Evolutionary conservation across 2,329 filamentous ascomycete genomes (phyloP), one percentile per base, ranked within the genome.

Genomic region (Laburnicola sp.): DNA sequence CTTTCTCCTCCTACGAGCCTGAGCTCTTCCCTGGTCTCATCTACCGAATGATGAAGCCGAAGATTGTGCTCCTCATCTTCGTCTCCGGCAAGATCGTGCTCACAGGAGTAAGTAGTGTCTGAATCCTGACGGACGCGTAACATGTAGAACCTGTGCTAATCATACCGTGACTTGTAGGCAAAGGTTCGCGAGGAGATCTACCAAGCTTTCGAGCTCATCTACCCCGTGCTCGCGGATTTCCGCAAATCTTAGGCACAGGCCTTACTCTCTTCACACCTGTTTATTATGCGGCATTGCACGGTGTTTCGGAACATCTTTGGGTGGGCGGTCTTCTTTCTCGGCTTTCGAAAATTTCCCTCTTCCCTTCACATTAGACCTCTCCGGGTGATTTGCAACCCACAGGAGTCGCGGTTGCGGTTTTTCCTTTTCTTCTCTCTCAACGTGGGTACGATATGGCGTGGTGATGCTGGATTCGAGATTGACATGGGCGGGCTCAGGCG

Each of bases 11-110:
- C 51, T 99, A 99, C 76, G 94, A 99, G 76, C 94, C 94, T 62
- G 94, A 99, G 74, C 76, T 99, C 74, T 99, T 97, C 84, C 94
- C 94, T 69, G 94, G 94, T 85, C 86, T 99, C 45, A 99, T 99
- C 78, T 99, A 99, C 79, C 91, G 94, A 74, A 99, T 99, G 94
- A 97, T 97, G 82, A 97, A 97, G 82, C 94, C 94, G 21, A 97
- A 97, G 86, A 96, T 97, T 63, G 93, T 97, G 47, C 86, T 97
- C 25, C 80, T 97, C 71, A 97, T 99, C 75, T 97, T 97, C 79
- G 93, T 97, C 68, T 94, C 88, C 69, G 94, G 93, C 70, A 97
- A 97, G 46, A 48, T 48, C 30, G 46, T 48, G 31, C 46, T 49
- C 27, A 49, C 39, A 41, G 46, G 38, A 37, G 43, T 45, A 45